Evolutionary conservation across 768 basidiomycete genomes (phyloP).

Genomic region (Boletus speciosus): DNA sequence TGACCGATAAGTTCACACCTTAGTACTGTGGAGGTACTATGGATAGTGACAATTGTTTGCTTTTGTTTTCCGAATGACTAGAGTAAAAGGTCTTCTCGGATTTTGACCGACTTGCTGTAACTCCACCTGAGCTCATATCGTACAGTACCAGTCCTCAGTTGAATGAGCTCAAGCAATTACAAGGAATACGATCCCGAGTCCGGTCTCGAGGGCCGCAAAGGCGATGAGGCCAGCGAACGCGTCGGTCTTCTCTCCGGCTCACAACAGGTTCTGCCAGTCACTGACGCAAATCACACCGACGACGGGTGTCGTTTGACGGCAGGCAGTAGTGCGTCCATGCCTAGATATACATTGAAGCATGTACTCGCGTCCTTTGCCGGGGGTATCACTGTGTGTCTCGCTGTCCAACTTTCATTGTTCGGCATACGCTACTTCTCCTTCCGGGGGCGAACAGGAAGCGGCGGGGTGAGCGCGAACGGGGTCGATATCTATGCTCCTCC

Average conservation of each 20-base stretch:
- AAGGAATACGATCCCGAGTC: conserved; percentile 44
- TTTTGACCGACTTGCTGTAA: neutral
- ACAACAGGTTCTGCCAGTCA: conserved; percentile 10
- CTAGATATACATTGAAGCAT: conserved; percentile 28
- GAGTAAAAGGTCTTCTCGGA: neutral
- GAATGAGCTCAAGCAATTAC: conserved; percentile 12
- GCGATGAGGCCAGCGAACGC: conserved; percentile 24
- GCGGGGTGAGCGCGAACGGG: neutral
- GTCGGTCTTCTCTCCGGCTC: conserved; percentile 36
- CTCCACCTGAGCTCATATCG: neutral
- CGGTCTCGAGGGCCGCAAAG: conserved; percentile 5
- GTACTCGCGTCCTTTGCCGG: conserved; percentile 49
- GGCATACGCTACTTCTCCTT: conserved; percentile 33
- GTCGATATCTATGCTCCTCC: conserved; percentile 51
- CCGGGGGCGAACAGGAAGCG: neutral
- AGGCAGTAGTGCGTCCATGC: conserved; percentile 15
- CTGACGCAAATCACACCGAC: conserved; percentile 8
- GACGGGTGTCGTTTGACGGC: neutral
- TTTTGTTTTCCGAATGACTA: no score
- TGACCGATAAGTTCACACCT: no score
- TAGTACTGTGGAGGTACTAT: no score
- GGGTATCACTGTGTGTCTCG: conserved; percentile 49
- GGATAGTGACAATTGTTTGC: no score
- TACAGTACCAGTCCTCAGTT: neutral
- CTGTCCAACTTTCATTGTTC: conserved; percentile 44